These are phyloP conservation scores for Didymella arachidicola DNA, from an alignment of 2,329 filamentous ascomycete genomes.

Conservation along the genomic window DNA sequence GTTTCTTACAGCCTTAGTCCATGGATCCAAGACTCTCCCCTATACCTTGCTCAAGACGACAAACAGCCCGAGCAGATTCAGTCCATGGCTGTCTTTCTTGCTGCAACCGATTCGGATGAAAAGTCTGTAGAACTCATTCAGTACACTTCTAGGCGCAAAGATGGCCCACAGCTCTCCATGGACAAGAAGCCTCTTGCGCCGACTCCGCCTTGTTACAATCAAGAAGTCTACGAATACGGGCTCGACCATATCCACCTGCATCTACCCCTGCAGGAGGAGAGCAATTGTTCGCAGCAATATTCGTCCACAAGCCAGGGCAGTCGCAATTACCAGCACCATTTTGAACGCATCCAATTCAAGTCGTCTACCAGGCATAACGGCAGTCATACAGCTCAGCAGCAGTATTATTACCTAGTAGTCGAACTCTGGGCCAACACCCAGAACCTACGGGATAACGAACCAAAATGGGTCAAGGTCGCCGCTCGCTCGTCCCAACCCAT, in stretches of 20 bases:
- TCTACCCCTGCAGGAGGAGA: constrained; percentile 53
- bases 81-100: constrained; percentile 83
- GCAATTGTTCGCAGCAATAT: constrained; percentile 42
- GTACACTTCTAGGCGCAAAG: constrained; percentile 90
- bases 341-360: constrained; percentile 94
- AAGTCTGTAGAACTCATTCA: constrained; percentile 86
- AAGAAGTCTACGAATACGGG: constrained; percentile 50
- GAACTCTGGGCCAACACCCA: constrained; percentile 61
- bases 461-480: constrained; percentile 51
- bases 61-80: constrained; percentile 66
- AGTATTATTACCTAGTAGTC: constrained; percentile 88
- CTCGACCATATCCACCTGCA: constrained; percentile 53
- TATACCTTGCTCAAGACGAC: constrained; percentile 63
- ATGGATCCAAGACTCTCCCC: constrained; percentile 62
- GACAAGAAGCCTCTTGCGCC: constrained; percentile 75
- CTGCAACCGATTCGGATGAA: constrained; percentile 76
- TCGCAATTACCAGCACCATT: constrained; percentile 63
- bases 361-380: constrained; percentile 94
- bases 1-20: constrained; percentile 78
- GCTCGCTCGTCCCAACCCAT: constrained; percentile 47
- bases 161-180: constrained; percentile 77
- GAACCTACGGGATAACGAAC: constrained; percentile 35
- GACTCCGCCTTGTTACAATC: constrained; percentile 63
- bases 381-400: constrained; percentile 88
- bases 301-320: constrained; percentile 46